Conservation (phyloP, 768 basidiomycete genomes). For the Porpolomopsis calyptriformis region DNA sequence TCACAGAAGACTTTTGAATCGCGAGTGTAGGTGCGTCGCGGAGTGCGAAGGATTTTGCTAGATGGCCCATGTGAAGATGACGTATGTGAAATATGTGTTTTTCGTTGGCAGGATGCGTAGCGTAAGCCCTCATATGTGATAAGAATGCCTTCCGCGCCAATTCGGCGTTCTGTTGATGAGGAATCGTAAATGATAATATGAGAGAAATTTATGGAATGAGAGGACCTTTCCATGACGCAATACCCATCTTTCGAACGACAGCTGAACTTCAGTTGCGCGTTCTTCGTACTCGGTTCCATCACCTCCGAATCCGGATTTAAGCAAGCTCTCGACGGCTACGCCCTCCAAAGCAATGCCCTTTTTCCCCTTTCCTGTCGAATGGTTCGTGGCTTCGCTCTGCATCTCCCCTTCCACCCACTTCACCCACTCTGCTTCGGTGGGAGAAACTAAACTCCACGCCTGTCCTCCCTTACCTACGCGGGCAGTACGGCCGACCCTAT, state of each 20-base stretch:
- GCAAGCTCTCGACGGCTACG: constrained; percentile 56
- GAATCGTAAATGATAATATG: constrained; percentile 4
- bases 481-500: constrained; percentile 93
- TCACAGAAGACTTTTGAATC: constrained; percentile 13
- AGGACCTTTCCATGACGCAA: constrained; percentile 55
- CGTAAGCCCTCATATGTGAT: constrained; percentile 92
- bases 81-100: constrained; percentile 96
- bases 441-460: constrained; percentile 86
- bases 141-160: constrained; percentile 78
- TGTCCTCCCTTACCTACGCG: constrained; percentile 94
- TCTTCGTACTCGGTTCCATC: constrained; percentile 70
- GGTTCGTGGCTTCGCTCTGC: constrained; percentile 35
- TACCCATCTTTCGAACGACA: constrained; percentile 93
- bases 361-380: constrained; percentile 20
- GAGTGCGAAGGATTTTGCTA: constrained; percentile 85
- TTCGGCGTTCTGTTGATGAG: constrained; percentile 48
- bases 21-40: constrained; percentile 66
- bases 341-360: constrained; percentile 43
- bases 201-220: constrained; percentile 2
- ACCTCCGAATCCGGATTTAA: constrained; percentile 81
- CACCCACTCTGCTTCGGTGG: constrained; percentile 84
- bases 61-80: constrained; percentile 87
- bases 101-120: constrained; percentile 91
- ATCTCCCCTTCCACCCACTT: constrained; percentile 82
- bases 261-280: constrained; percentile 90